Evolutionary conservation across 768 basidiomycete genomes (phyloP).

Genomic region (Phlegmacium glaucopus): DNA sequence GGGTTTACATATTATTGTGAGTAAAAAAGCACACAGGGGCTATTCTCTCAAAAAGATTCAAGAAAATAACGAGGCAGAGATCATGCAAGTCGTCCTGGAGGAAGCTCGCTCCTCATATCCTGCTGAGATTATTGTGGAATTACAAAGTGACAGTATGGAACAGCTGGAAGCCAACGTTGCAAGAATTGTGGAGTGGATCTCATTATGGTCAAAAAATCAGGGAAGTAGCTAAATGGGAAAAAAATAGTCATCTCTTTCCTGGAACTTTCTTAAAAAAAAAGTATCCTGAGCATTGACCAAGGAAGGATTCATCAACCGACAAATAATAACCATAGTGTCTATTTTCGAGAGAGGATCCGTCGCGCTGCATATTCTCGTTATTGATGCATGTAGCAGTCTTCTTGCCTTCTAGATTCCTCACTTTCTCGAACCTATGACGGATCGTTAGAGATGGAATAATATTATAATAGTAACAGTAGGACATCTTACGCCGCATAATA

Average conservation of each 20-base stretch:
- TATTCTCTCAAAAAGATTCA: slow-evolving; percentile 93
- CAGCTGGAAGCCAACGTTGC: slow-evolving; percentile 87
- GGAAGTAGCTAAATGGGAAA: slow-evolving; percentile 5
- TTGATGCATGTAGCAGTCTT: slow-evolving; percentile 35
- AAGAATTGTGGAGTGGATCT: slow-evolving; percentile 87
- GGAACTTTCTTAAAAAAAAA: not conserved
- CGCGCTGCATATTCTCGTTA: slow-evolving; percentile 28
- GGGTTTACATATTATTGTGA: no score
- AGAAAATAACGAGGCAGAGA: slow-evolving; percentile 98
- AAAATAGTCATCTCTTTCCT: not conserved
- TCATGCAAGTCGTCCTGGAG: slow-evolving; percentile 88
- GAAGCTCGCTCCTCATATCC: slow-evolving; percentile 89
- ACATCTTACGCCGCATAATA: slow-evolving; percentile 40
- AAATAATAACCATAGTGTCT: slow-evolving; percentile 11
- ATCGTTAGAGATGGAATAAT: not conserved
- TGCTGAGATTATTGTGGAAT: slow-evolving; percentile 80
- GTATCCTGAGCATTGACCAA: not conserved
- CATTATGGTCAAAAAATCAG: slow-evolving; percentile 57
- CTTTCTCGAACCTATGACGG: slow-evolving; percentile 39
- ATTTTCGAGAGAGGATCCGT: slow-evolving; percentile 28
- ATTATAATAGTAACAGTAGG: not conserved
- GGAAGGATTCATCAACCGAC: not conserved
- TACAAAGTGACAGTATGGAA: slow-evolving; percentile 70
- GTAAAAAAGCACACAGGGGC: slow-evolving; percentile 51
- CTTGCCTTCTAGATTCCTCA: slow-evolving; percentile 43